phyloP scores from a whole-genome alignment of 495 filamentous ascomycete genomes.

The Hyaloscypha variabilis region DNA sequence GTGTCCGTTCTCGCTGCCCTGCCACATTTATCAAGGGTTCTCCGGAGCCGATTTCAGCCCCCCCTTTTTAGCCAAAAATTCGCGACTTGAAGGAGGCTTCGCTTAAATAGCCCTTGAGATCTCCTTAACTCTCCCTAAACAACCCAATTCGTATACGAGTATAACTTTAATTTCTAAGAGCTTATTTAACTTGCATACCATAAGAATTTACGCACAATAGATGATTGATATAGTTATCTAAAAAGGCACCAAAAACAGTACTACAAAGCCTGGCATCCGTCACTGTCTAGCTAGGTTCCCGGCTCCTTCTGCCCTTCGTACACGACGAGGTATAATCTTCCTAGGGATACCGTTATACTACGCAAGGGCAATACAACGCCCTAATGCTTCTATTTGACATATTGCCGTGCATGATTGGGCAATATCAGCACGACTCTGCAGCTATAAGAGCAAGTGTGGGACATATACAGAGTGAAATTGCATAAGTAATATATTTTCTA shows the following conservation, averaged over 20 bases:
- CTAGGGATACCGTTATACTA: neutral
- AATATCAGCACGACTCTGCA: constrained; percentile 4
- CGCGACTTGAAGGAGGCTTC: neutral
- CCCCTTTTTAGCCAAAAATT: neutral
- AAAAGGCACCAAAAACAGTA: neutral
- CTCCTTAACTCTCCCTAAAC: neutral
- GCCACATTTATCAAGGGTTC: neutral
- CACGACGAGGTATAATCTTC: neutral
- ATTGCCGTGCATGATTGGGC: neutral
- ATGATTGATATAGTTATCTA: neutral
- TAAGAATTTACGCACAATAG: neutral
- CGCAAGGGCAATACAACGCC: constrained; percentile 1
- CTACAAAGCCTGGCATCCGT: neutral
- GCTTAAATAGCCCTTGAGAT: neutral
- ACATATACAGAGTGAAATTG: constrained; percentile 4
- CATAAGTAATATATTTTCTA: neutral
- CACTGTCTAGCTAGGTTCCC: neutral
- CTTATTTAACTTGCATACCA: constrained; percentile 4
- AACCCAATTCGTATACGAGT: neutral
- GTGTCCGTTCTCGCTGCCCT: neutral
- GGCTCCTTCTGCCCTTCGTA: constrained; percentile 5
- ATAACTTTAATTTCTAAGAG: constrained; percentile 4
- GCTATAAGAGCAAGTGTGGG: constrained; percentile 3
- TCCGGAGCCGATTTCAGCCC: neutral
- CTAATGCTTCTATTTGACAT: constrained; percentile 1